Base-by-base conservation (phyloP, 164 flowering plant species). In the Annona cherimola region DNA sequence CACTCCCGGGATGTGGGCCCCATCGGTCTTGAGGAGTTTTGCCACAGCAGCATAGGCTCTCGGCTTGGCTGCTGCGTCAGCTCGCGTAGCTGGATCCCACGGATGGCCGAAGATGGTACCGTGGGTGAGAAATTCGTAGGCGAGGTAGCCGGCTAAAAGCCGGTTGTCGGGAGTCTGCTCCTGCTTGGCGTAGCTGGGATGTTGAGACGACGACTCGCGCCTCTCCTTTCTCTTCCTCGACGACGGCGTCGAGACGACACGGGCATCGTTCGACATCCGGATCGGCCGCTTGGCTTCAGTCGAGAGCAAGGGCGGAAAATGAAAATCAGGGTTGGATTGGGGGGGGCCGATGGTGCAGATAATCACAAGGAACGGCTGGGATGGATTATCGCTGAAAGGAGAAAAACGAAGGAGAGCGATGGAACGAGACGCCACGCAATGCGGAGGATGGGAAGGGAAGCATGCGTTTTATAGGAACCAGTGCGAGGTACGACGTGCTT, bases 111-210 rank as follows among this genome's bases (percentile, higher is more conserved):
- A 69, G 0, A 92, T 77, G 2, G 97, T 92, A 5, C 97, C 96
- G 18, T 76, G 77, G 0, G 89, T 80, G 42, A 92, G 76, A 64
- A 84, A 92, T 85, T 92, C 97, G 61, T 85, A 73, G 6, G 97
- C 96, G 88, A 92, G 77, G 78, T 85, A 92, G 8, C 97, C 95
- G 74, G 97, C 97, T 71, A 92, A 61, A 8, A 92, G 86, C 82
- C 80, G 79, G 62, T 89, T 91, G n/a, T 80, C 76, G 35, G 69
- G 61, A 14, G 46, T 60, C 80, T 80, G 77, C 76, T 72, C 79
- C 70, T 74, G 71, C 75, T 71, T 55, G 12, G 42, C 4, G 76
- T 42, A 16, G 81, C 0, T 5, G 42, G 3, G 83, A 67, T 44
- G 79, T 68, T 54, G 68, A 77, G 4, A 68, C 2, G 66, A 76